A percentile compares a stretch with the other conserved stretches of the same genome.
Conservation (phyloP, 2,329 filamentous ascomycete genomes). For the Cryphonectria nitschkei region DNA sequence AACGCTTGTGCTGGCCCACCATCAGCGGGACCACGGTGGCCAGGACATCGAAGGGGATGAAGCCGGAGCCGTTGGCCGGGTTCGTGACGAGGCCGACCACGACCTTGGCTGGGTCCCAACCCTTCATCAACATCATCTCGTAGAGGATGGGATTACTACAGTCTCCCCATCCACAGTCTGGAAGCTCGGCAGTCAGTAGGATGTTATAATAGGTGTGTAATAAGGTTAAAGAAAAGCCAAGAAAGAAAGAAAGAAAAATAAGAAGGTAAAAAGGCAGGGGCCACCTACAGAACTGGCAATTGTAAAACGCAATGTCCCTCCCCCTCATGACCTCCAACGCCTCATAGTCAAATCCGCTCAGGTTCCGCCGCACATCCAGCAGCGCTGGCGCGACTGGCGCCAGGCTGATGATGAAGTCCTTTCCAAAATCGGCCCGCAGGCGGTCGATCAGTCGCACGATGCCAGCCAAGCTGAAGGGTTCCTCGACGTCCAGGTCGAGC, state of each 20-base stretch:
- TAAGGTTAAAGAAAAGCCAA: too few species aligned
- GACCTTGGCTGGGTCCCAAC: conserved; percentile 70
- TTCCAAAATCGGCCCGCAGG: conserved; percentile 67
- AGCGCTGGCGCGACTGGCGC: conserved; percentile 79
- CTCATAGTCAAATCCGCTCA: conserved; percentile 77
- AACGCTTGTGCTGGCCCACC: conserved; percentile 61
- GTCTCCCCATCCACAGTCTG: conserved; percentile 79
- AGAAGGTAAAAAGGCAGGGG: too few species aligned
- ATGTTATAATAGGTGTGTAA: too few species aligned
- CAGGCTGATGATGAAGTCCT: conserved; percentile 72
- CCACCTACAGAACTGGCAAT: conserved; percentile 65
- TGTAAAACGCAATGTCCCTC: conserved; percentile 74
- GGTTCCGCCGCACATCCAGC: conserved; percentile 61
- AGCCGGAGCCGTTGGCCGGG: conserved; percentile 69
- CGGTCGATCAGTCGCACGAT: conserved; percentile 66
- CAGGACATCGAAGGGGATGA: conserved; percentile 62
- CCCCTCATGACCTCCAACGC: conserved; percentile 68
- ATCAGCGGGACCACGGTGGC: conserved; percentile 60
- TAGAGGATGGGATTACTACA: conserved; percentile 56
- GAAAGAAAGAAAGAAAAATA: background rate
- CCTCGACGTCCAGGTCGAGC: conserved; percentile 76
- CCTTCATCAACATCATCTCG: conserved; percentile 51
- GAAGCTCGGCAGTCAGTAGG: background rate
- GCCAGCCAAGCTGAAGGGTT: conserved; percentile 67
- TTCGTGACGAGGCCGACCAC: conserved; percentile 78